Conservation (phyloP, 2,329 filamentous ascomycete species). For the Calonectria pteridis region DNA sequence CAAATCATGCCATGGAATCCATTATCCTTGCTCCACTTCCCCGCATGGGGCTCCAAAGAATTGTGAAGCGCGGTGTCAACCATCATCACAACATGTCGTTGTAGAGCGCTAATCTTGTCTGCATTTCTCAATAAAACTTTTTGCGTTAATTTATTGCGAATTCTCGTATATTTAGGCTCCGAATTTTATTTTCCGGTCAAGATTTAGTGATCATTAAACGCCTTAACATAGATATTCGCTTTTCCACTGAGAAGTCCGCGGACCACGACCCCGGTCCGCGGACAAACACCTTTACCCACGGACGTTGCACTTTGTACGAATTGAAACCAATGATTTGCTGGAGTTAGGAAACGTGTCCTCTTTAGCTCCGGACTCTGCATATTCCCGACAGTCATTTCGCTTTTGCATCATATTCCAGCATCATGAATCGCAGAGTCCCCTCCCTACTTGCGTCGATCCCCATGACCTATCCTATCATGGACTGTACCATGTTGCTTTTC, state of each 20-base stretch:
- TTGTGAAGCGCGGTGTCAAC: too few species aligned
- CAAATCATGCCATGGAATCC: neutral
- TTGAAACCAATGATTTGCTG: neutral
- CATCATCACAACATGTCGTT: too few species aligned
- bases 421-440: neutral
- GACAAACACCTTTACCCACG: neutral
- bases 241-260: neutral
- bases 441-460: neutral
- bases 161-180: neutral
- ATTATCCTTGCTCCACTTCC: neutral
- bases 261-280: neutral
- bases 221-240: neutral
- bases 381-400: neutral
- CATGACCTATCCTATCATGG: neutral
- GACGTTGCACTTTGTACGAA: neutral
- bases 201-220: too few species aligned
- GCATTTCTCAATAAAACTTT: neutral
- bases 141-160: neutral
- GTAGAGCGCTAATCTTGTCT: too few species aligned
- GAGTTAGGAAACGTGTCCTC: neutral
- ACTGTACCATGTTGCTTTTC: neutral
- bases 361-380: neutral
- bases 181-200: neutral
- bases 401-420: neutral
- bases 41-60: too few species aligned